Conservation (phyloP, 768 basidiomycete genomes). For the Heimioporus sp. region DNA sequence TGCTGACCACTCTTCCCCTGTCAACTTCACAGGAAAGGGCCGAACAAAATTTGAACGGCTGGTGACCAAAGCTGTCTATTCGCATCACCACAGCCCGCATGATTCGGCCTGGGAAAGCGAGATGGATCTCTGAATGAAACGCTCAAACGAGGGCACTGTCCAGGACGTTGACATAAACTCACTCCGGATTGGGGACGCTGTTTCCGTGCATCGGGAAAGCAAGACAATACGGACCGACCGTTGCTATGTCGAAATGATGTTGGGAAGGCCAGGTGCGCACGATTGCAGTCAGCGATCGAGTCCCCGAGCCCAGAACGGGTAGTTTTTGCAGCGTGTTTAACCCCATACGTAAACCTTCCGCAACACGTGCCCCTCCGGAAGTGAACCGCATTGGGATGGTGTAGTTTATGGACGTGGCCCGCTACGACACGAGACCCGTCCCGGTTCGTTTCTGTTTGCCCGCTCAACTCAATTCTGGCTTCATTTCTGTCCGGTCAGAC, state of each 20-base stretch:
- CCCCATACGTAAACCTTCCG: conserved; percentile 22
- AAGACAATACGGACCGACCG: conserved; percentile 12
- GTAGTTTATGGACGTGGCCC: conserved; percentile 7
- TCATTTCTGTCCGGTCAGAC: conserved; percentile 11
- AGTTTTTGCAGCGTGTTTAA: conserved; percentile 21
- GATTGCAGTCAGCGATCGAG: conserved; percentile 28
- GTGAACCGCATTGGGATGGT: conserved; percentile 17
- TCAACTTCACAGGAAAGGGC: conserved; percentile 19
- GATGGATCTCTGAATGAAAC: conserved; percentile 16
- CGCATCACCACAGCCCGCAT: conserved; percentile 24
- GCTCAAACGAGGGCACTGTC: conserved; percentile 11
- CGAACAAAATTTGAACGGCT: conserved; percentile 13
- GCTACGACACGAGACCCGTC: conserved; percentile 18
- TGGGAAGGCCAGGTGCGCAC: conserved; percentile 6
- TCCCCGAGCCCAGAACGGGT: conserved; percentile 25
- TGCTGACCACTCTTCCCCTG: conserved; percentile 15
- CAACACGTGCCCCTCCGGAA: conserved; percentile 27
- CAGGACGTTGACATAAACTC: conserved; percentile 22
- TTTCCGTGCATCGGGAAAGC: conserved; percentile 8
- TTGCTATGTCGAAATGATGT: conserved; percentile 25
- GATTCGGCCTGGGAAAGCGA: conserved; percentile 21
- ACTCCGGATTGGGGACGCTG: conserved; percentile 13
- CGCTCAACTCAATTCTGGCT: conserved; percentile 2
- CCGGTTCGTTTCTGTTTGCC: conserved; percentile 10
- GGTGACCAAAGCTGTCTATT: conserved; percentile 21